Base-by-base conservation (phyloP, 73 alveolate species). In the Uronychia binucleata region DNA sequence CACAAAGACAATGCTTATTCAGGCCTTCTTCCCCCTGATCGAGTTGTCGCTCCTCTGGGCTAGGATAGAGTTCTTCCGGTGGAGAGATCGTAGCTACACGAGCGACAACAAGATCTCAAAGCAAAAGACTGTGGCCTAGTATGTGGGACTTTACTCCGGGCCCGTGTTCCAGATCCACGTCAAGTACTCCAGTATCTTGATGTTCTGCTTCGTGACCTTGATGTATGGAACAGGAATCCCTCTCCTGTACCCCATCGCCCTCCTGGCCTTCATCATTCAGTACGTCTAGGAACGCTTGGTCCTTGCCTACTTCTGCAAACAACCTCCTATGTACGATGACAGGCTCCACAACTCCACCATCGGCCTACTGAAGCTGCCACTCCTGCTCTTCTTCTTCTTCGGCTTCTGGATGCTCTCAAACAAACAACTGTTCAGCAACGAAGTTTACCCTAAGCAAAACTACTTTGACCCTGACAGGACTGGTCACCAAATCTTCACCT, bases 201-300 rank as follows among this genome's bases (percentile, higher is more conserved):
- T 77, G 58, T 30, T 78, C 57, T 58, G 84, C 34, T 89, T 89
- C 34, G 90, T 89, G 57, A 86, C 92, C 32, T 74, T 89, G 33
- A 85, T 89, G 88, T 84, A 89, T 79, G 90, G 92, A 25, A 75
- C 78, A 0, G 95, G 88, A 25, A 46, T 89, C 31, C 95, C 95
- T 1, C 59, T 84, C 27, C 88, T 89, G 31, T 89, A 82, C 80
- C 88, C 88, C 34, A 74, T 77, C 34, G 86, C 92, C 28, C 59
- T 89, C 26, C 30, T 89, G 27, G 88, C 84, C 33, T 35, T 84
- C 75, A n/a, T 78, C 0, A 83, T 84, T 13, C 74, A 74, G n/a
- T 84, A 84, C 30, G 67, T 76, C 78, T 31, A 77, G 5, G 95
- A 89, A 33, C 84, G 75, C 58, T 30, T 84, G n/a, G 34, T 74